Base-by-base conservation (phyloP, 441 rosid genomes). In the Brassica balearica region DNA sequence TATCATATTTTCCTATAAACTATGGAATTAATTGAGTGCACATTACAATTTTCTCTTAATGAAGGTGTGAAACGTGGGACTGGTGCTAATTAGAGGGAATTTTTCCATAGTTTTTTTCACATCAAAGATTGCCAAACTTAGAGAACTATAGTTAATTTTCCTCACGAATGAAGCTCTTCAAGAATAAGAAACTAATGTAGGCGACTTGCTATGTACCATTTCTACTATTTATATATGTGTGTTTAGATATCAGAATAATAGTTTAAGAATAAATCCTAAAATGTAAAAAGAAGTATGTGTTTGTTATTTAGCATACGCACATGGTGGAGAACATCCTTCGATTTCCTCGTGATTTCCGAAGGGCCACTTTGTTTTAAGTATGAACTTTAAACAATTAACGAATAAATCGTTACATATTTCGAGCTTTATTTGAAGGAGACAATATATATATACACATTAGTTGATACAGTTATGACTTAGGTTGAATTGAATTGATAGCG, bases 311-410 rank as follows among this genome's bases (percentile, higher is more conserved):
- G 82, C 67, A 69, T 9, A 69, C 62, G 82, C 82, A 80, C 82
- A 80, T 80, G 82, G 76, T 55, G 17, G 68, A 64, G 66, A 67
- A 69, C 75, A 68, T 73, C 75, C 71, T 79, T 79, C 43, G 75
- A 64, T 65, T 34, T 80, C 82, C 82, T 80, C 79, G 82, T 80
- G 82, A 80, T 80, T 74, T 74, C 82, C 82, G 76, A 80, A 74
- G 61, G 60, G 71, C 34, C 74, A 68, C 65, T 7, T 1, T 12
- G 14, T 36, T 11, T 60, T 6, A 46, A 78, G 14, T 8, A 14
- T 68, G 5, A 60, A 2, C 38, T 58, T 19, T 34, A 32, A 68
- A 62, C 25, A 11, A 34, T 11, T 29, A 19, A 59, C 34, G 1
- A 23, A 64, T 55, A 36, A n/a, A 60, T 62, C 75, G 46, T 72